Conservation (phyloP, 495 filamentous ascomycete genomes). For the Bacidia rubella region DNA sequence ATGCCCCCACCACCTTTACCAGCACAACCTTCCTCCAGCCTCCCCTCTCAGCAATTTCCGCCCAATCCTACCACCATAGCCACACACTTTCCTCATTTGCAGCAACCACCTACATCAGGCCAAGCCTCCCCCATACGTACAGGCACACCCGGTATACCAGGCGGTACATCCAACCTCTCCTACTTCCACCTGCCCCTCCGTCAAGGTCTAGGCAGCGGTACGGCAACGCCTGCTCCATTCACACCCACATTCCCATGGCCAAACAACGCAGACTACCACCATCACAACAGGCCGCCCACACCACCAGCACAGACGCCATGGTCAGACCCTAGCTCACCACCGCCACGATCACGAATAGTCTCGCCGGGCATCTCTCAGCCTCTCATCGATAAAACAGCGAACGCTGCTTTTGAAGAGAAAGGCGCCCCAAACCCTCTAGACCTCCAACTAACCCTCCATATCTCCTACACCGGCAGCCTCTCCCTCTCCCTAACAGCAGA, state of each 20-base stretch:
- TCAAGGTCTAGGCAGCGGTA: slow-evolving; percentile 59
- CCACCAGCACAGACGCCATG: neutral
- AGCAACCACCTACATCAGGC: slow-evolving; percentile 18
- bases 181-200: slow-evolving; percentile 83
- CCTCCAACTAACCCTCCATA: slow-evolving; percentile 79
- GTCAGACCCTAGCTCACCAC: slow-evolving; percentile 9
- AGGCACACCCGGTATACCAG: slow-evolving; percentile 52
- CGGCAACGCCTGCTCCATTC: slow-evolving; percentile 52
- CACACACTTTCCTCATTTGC: neutral
- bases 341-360: neutral
- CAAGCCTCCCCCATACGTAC: slow-evolving; percentile 20
- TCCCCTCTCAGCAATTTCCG: neutral
- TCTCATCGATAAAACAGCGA: neutral
- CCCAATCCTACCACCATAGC: neutral
- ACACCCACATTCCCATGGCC: neutral
- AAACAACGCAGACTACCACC: slow-evolving; percentile 13
- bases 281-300: slow-evolving; percentile 28
- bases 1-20: neutral
- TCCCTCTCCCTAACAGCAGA: slow-evolving; percentile 80
- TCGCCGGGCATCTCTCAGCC: too few relatives aligned
- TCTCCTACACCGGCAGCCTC: slow-evolving; percentile 74
- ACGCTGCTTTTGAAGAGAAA: neutral
- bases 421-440: slow-evolving; percentile 32
- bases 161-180: slow-evolving; percentile 74
- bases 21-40: neutral